Evolutionary conservation across 2,329 filamentous ascomycete genomes (phyloP), one percentile per base, ranked within the genome.

Genomic region (Pleoardoris graminearum): DNA sequence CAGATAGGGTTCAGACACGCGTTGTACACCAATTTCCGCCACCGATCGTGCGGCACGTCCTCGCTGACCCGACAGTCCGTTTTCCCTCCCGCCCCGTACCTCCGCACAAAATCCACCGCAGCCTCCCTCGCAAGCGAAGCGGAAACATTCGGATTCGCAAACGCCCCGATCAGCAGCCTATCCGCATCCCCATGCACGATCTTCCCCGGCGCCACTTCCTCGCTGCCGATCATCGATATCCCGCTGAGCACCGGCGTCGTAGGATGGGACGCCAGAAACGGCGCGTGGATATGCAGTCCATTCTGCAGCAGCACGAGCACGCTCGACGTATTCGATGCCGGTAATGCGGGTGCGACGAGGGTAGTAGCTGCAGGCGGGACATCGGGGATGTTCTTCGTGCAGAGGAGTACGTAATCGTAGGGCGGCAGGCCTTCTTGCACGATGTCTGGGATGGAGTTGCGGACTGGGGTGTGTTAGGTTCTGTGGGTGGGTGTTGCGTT

Each of bases 221-320:
- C 77, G 2, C 80, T 77, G 22, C 81, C 80, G 48, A 82, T 83
- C 45, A 80, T 70, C 2, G 76, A 78, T 7, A 85, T 75, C 3
- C 81, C 81, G 3, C 78, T 81, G 1, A 86, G 71, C 6, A 85
- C 61, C 0, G 77, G 65, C 53, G 82, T 85, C 3, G 63, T 52
- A 0, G 83, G 82, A 60, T 84, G 85, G 0, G 70, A 66, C 0
- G 62, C 50, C 16, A 81, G 62, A 17, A 86, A 62, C 0, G 82
- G 81, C 36, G 75, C 77, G 57, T 86, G 82, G 55, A 86, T 86
- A 59, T 85, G 84, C n/a, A 86, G 69, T 0, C 84, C 84, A 60
- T 87, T 87, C 55, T 87, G 84, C 4, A 84, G 71, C 6, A 87
- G 75, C 0, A 85, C 74, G 38, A 87, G 80, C 23, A 75, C 75